Conservation (phyloP, 2,329 filamentous ascomycete genomes). For the Fusarium musae region DNA sequence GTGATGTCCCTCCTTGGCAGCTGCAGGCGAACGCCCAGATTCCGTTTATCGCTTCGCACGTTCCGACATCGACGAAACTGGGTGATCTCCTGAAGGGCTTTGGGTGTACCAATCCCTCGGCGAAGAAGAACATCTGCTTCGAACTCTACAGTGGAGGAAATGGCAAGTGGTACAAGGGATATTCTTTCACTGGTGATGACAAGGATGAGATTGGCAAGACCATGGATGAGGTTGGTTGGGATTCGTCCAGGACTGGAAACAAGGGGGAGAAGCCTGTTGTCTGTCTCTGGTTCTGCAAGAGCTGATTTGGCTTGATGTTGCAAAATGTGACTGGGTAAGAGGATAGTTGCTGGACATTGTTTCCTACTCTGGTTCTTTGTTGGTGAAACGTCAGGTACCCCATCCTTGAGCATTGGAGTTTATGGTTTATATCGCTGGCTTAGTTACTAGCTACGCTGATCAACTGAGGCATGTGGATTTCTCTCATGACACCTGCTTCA, state of each 20-base stretch:
- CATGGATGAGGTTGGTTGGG: slow-evolving; percentile 70
- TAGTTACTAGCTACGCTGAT: neutral
- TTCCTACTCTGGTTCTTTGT: neutral
- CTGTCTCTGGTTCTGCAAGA: slow-evolving; percentile 70
- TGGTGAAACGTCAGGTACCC: neutral
- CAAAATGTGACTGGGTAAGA: neutral
- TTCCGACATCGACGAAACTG: slow-evolving; percentile 64
- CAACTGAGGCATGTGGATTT: fast-evolving
- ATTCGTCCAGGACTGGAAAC: slow-evolving; percentile 59
- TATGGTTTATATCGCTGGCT: neutral
- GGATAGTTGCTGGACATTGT: neutral
- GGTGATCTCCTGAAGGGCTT: slow-evolving; percentile 68
- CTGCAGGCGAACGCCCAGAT: slow-evolving; percentile 55
- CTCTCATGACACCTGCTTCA: neutral
- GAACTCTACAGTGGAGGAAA: slow-evolving; percentile 66
- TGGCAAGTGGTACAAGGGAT: slow-evolving; percentile 69
- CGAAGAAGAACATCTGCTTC: slow-evolving; percentile 66
- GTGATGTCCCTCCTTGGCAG: slow-evolving; percentile 64
- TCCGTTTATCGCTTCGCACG: slow-evolving; percentile 61
- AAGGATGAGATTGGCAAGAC: slow-evolving; percentile 59
- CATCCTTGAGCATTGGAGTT: slow-evolving; percentile 5
- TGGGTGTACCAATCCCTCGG: slow-evolving; percentile 62
- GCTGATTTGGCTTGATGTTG: slow-evolving; percentile 43
- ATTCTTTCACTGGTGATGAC: slow-evolving; percentile 62
- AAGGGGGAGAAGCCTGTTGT: slow-evolving; percentile 63